Percentiles rank a stretch among this genome's conserved stretches.
phyloP scores from a whole-genome alignment of 768 basidiomycete species.

The Tylopilus vinaceipallidus region DNA sequence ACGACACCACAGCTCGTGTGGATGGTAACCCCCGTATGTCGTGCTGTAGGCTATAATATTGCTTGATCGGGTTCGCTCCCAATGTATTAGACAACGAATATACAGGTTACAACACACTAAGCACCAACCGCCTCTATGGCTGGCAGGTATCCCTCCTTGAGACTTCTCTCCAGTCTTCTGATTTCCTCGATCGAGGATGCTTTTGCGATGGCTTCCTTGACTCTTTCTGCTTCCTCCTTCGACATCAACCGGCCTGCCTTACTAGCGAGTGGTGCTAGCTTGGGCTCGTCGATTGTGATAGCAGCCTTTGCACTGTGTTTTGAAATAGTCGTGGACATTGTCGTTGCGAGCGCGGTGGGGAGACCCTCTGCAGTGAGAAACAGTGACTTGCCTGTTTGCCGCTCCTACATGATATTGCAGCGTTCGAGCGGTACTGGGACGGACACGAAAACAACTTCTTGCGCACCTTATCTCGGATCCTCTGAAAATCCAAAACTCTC shows the following conservation, averaged over 20 bases:
- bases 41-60: neutral
- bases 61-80: neutral
- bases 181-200: constrained; percentile 93
- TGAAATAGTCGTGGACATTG: constrained; percentile 71
- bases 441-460: constrained; percentile 31
- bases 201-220: constrained; percentile 82
- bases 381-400: constrained; percentile 65
- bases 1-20: too few relatives aligned
- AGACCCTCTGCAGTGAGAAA: constrained; percentile 82
- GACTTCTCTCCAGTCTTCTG: constrained; percentile 73
- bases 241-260: constrained; percentile 88
- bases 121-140: constrained; percentile 76
- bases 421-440: constrained; percentile 27
- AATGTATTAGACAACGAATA: constrained; percentile 28
- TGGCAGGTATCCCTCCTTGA: constrained; percentile 84
- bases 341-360: constrained; percentile 77
- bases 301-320: constrained; percentile 59
- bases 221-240: constrained; percentile 85
- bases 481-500: constrained; percentile 92
- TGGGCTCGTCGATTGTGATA: constrained; percentile 79
- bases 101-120: constrained; percentile 42
- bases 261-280: constrained; percentile 47
- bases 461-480: constrained; percentile 91
- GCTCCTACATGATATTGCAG: constrained; percentile 56
- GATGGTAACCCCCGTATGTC: neutral